Evolutionary conservation across 164 flowering plant genomes (phyloP), one percentile per base, ranked within the genome.

Genomic region (Berberis vulgaris): DNA sequence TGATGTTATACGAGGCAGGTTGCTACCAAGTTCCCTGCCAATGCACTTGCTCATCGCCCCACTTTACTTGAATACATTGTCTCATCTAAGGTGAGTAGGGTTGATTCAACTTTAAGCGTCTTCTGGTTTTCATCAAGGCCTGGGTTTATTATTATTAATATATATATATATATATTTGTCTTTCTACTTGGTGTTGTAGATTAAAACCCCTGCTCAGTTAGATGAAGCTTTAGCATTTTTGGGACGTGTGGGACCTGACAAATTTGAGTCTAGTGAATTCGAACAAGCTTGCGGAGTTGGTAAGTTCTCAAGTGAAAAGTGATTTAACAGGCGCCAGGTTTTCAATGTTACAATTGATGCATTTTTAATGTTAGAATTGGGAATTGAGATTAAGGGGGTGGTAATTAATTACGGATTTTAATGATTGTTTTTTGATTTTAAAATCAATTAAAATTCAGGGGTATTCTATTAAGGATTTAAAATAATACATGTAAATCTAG

Each of bases 201-300:
- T 91, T 54, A 91, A 91, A 73, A 78, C 86, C n/a, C 75, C 91
- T n/a, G 88, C 91, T 9, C 97, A 91, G 73, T 74, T 94, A 65
- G 99, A 94, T 47, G 93, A 94, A 42, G 96, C 99, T 3, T 69
- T 87, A 50, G 62, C 78, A 44, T 89, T 84, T 74, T 74, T 87
- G 46, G 58, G 81, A 6, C 69, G 44, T 41, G 74, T 71, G 59
- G 93, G 82, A 61, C 67, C 86, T 0, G 91, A 87, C 59, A 59
- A 76, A 41, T 79, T 86, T 67, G 60, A 74, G 38, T 12, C 74
- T 61, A 72, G 75, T 59, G 93, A 83, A 52, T 89, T 94, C 77
- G 99, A 94, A 76, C 83, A 81, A 67, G 87, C 96, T 43, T 91
- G 96, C 74, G 99, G 97, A 69, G 94, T 94, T 60, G 99, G 96